A percentile compares a stretch with the other conserved stretches of the same genome.
Conservation (phyloP, 441 rosid genomes). For the Aleurites moluccanus region DNA sequence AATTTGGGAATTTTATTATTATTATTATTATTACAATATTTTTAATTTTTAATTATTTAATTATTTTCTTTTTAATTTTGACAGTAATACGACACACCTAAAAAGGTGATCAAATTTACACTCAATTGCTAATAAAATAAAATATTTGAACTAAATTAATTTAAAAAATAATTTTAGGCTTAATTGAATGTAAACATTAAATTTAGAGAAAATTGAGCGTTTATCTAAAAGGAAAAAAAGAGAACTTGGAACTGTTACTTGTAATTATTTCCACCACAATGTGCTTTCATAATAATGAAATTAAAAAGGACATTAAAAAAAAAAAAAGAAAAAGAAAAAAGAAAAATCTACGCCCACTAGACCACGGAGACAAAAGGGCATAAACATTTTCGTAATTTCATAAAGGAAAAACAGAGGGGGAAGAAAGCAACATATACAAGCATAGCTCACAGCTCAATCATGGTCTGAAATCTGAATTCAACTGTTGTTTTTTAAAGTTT, state of each 20-base stretch:
- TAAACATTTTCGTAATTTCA: not conserved
- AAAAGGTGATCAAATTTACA: too few species aligned
- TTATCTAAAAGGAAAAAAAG: not conserved
- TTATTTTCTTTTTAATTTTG: too few species aligned
- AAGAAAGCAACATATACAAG: not conserved
- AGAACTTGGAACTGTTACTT: not conserved
- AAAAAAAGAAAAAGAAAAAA: not conserved
- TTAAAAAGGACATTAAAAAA: not conserved
- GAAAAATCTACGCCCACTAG: not conserved
- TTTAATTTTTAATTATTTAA: too few species aligned
- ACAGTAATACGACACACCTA: too few species aligned
- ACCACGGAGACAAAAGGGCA: not conserved
- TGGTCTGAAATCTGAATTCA: slow-evolving; percentile 30
- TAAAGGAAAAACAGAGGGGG: not conserved
- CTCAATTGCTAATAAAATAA: too few species aligned
- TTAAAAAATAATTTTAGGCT: too few species aligned
- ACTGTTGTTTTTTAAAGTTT: slow-evolving; percentile 9
- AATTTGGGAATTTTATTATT: too few species aligned
- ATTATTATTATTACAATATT: too few species aligned
- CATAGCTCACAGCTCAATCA: slow-evolving; percentile 12
- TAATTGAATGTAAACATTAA: too few species aligned
- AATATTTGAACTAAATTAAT: too few species aligned
- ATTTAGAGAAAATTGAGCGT: too few species aligned
- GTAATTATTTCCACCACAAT: slow-evolving; percentile 18
- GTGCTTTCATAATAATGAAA: not conserved